Evolutionary conservation across 2,329 filamentous ascomycete species (phyloP).

Genomic region (Cytospora paraplurivora): DNA sequence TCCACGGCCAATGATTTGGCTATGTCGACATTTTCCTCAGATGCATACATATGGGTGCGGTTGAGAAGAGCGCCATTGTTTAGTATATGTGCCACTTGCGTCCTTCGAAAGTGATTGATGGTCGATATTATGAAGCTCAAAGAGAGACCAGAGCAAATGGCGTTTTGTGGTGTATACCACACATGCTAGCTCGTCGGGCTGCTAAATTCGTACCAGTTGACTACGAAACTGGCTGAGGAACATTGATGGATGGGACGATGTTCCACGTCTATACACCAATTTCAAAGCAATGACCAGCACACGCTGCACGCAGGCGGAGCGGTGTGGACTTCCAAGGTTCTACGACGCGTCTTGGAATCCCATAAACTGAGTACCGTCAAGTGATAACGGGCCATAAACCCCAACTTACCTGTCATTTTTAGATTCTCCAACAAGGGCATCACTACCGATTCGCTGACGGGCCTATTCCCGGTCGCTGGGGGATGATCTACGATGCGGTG

Average conservation of each 20-base stretch:
- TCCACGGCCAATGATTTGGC: conserved; percentile 8
- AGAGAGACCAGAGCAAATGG: background rate
- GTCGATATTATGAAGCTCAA: background rate
- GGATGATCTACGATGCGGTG: conserved; percentile 10
- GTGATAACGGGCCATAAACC: background rate
- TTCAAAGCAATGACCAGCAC: background rate
- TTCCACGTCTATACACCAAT: conserved; percentile 1
- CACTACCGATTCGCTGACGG: conserved; percentile 17
- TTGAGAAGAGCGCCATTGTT: background rate
- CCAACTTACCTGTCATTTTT: conserved; percentile 2
- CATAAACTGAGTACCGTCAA: conserved; percentile 6
- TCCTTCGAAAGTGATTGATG: background rate
- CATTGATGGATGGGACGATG: background rate
- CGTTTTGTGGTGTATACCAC: background rate
- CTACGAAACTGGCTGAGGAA: background rate
- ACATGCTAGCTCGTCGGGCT: background rate
- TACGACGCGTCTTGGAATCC: background rate
- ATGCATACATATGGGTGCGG: background rate
- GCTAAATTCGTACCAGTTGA: background rate
- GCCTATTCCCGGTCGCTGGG: conserved; percentile 12
- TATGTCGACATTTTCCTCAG: background rate
- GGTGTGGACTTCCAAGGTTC: background rate
- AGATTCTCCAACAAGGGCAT: background rate
- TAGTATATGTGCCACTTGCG: conserved; percentile 1
- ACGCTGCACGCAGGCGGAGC: background rate